Base-by-base conservation (phyloP, 2,329 filamentous ascomycete genomes). In the Cercospora nicotianae region DNA sequence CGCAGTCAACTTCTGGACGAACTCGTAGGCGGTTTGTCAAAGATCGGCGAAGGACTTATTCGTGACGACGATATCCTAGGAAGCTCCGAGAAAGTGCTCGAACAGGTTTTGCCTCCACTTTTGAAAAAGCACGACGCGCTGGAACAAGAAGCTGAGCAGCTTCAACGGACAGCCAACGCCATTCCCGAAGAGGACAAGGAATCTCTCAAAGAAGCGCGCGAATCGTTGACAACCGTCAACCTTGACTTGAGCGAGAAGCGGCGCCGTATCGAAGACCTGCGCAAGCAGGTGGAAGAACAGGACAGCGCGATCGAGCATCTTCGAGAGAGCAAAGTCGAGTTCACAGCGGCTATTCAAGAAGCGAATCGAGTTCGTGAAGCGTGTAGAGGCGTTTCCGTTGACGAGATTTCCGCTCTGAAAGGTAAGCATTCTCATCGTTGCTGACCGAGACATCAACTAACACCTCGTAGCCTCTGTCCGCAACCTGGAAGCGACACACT, bases 331-430 rank as follows among this genome's bases (percentile, higher is more conserved):
- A 97, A 94, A 77, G 80, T 88, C 64, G 85, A 89, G 73, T 93
- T 87, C 72, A 75, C 90, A 31, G 85, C 87, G 30, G 91, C 95
- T 59, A 97, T 96, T 67, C 86, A 88, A 67, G 90, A 93, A 74
- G 92, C 94, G 0, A 93, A 97, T 78, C 89, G 89, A 71, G 84
- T 96, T 28, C 87, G 91, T 69, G 93, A 97, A 77, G 91, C 96
- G 75, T 96, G 91, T 77, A 89, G 94, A 63, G 94, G 94, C 45
- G 97, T 94, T 90, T 94, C 90, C 66, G 87, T 90, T 63, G 89
- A 86, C 30, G 95, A 98, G 80, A 92, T 98, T 70, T 86, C 86
- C 70, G 82, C 83, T 45, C 83, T 96, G n/a, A 93, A 94, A 85
- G 87, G 91, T 92, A 84, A 77, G 83, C 75, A 23, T 18, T 23